Conservation (phyloP, 768 basidiomycete species). For the Fibroporia radiculosa region DNA sequence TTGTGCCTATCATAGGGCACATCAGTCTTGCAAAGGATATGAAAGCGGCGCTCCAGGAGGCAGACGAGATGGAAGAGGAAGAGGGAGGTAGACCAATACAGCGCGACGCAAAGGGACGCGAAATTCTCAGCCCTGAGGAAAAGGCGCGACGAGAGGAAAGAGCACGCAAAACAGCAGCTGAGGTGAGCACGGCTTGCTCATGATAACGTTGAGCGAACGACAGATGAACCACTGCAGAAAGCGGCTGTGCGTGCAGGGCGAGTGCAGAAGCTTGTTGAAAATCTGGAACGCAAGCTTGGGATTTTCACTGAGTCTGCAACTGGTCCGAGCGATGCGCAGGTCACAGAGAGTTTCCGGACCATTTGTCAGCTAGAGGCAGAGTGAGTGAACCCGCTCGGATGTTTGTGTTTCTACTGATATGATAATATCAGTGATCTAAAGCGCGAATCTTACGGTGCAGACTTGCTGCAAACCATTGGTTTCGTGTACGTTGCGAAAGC, state of each 20-base stretch:
- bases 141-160: conserved; percentile 54
- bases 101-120: conserved; percentile 44
- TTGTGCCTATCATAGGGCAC: conserved; percentile 80
- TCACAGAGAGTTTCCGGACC: conserved; percentile 62
- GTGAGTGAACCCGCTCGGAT: too few relatives aligned
- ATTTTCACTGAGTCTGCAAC: conserved; percentile 84
- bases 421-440: conserved; percentile 54
- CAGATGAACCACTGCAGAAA: conserved; percentile 44
- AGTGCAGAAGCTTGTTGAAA: conserved; percentile 67
- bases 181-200: conserved; percentile 38
- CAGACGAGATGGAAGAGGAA: conserved; percentile 57
- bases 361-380: conserved; percentile 80
- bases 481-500: conserved; percentile 80
- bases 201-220: background rate
- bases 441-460: conserved; percentile 81
- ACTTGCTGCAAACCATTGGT: conserved; percentile 78
- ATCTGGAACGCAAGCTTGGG: conserved; percentile 72
- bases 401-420: too few relatives aligned
- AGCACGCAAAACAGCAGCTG: conserved; percentile 54
- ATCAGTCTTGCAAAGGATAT: conserved; percentile 87
- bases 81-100: conserved; percentile 29
- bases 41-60: conserved; percentile 89
- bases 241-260: conserved; percentile 72
- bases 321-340: conserved; percentile 60
- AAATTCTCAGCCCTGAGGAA: conserved; percentile 32